These are phyloP conservation scores for Pouteria glomerata DNA, from an alignment of 148 eudicot species.

Conservation along the genomic window DNA sequence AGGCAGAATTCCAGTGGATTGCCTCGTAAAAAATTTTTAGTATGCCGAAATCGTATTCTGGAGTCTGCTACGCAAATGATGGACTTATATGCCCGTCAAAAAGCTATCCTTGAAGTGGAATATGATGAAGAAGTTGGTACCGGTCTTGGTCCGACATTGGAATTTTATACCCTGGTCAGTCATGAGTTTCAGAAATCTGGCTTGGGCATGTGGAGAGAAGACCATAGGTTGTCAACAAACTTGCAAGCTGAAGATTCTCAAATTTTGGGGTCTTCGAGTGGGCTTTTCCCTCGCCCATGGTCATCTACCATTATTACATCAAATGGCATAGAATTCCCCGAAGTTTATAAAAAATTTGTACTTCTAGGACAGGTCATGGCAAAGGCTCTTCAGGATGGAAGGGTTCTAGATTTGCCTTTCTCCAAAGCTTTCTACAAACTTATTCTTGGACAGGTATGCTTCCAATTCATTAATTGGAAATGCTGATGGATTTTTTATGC, in stretches of 20 bases:
- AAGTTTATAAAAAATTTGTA: conserved; percentile 60
- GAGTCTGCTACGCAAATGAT: conserved; percentile 85
- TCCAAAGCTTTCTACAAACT: conserved; percentile 85
- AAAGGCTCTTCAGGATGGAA: conserved; percentile 89
- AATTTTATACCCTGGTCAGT: conserved; percentile 83
- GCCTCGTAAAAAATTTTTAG: conserved; percentile 72
- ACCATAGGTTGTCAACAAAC: conserved; percentile 29
- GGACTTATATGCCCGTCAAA: conserved; percentile 62
- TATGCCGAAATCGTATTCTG: conserved; percentile 50
- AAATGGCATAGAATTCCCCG: conserved; percentile 41
- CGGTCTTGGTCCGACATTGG: conserved; percentile 97
- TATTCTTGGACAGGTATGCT: conserved; percentile 77
- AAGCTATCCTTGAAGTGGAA: conserved; percentile 77
- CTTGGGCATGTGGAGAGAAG: conserved; percentile 90
- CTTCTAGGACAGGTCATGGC: conserved; percentile 81
- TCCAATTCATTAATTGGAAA: background rate
- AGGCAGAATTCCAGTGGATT: conserved; percentile 32
- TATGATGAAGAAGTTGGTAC: conserved; percentile 94
- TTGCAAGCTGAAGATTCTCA: conserved; percentile 30
- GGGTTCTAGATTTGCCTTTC: conserved; percentile 89
- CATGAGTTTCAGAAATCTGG: conserved; percentile 74
- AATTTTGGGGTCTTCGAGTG: conserved; percentile 34
- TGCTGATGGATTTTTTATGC: background rate
- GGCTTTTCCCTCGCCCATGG: conserved; percentile 97
- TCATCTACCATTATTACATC: conserved; percentile 36